phyloP scores from a whole-genome alignment of 2,329 filamentous ascomycete genomes.

The Epichloe aotearoae region DNA sequence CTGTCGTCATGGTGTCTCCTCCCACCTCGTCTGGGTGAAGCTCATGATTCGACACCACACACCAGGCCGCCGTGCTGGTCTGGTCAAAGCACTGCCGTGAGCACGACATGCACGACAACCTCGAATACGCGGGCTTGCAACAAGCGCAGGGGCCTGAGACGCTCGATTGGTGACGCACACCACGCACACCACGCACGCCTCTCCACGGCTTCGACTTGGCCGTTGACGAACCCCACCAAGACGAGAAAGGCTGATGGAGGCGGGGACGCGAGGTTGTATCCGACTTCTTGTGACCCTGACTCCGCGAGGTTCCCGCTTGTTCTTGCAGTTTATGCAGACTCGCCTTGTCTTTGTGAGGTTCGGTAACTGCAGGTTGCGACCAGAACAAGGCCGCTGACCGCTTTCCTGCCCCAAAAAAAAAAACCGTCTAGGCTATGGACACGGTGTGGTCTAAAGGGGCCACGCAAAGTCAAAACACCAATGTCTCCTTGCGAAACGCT shows the following conservation, averaged over 20 bases:
- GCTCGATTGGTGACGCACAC: slow-evolving; percentile 1
- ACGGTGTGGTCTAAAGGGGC: not conserved
- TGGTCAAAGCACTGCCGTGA: not conserved
- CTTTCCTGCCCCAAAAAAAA: not conserved
- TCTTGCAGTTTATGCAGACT: not conserved
- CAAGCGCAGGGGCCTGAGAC: not conserved
- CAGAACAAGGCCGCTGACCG: not conserved
- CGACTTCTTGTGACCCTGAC: not conserved
- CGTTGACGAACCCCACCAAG: slow-evolving; percentile 1
- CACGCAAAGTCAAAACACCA: not conserved
- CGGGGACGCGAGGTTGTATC: not conserved
- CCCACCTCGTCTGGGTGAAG: not conserved
- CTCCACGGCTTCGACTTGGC: not conserved
- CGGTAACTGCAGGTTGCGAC: not conserved
- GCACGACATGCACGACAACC: not conserved
- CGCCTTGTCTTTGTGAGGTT: not conserved
- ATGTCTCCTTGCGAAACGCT: not conserved
- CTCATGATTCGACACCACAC: not conserved
- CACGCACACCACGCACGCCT: not conserved
- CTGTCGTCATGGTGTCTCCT: slow-evolving; percentile 25
- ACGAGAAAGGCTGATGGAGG: not conserved
- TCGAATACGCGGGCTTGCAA: not conserved
- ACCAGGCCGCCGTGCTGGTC: not conserved
- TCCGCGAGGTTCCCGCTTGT: not conserved
- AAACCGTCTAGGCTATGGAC: not conserved